phyloP scores from a whole-genome alignment of 164 flowering plant genomes.

The Cinnamomum micranthum region DNA sequence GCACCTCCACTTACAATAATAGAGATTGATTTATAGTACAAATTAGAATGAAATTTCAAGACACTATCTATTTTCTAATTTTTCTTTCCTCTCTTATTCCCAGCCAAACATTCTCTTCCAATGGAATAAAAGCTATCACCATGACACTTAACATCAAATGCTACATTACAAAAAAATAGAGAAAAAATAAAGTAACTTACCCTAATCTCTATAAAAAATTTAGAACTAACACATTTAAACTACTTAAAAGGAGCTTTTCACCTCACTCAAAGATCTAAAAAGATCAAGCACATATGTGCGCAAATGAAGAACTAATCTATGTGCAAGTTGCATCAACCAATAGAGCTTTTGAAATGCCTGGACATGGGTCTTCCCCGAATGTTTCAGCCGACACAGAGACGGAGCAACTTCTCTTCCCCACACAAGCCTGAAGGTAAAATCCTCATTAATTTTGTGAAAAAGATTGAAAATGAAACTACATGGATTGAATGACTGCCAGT shows the following conservation, averaged over 20 bases:
- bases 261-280: too few relatives aligned
- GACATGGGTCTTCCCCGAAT: constrained; percentile 57
- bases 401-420: constrained; percentile 40
- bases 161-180: not conserved
- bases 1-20: too few relatives aligned
- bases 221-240: not conserved
- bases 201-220: not conserved
- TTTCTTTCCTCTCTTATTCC: too few relatives aligned
- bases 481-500: not conserved
- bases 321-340: constrained; percentile 48
- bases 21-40: too few relatives aligned
- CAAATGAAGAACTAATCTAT: not conserved
- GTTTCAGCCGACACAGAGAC: constrained; percentile 19
- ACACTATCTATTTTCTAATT: too few relatives aligned
- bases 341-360: constrained; percentile 35
- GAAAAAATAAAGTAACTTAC: not conserved
- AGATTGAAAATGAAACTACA: not conserved
- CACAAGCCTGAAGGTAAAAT: constrained; percentile 39
- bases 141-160: not conserved
- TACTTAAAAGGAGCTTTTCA: not conserved
- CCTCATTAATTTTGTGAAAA: not conserved
- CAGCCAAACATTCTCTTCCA: too few relatives aligned
- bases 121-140: too few relatives aligned
- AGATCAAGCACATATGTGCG: too few relatives aligned
- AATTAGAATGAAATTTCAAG: too few relatives aligned